These are phyloP conservation scores for Colletotrichum liriopes DNA, from an alignment of 2,329 filamentous ascomycete genomes.

Conservation along the genomic window DNA sequence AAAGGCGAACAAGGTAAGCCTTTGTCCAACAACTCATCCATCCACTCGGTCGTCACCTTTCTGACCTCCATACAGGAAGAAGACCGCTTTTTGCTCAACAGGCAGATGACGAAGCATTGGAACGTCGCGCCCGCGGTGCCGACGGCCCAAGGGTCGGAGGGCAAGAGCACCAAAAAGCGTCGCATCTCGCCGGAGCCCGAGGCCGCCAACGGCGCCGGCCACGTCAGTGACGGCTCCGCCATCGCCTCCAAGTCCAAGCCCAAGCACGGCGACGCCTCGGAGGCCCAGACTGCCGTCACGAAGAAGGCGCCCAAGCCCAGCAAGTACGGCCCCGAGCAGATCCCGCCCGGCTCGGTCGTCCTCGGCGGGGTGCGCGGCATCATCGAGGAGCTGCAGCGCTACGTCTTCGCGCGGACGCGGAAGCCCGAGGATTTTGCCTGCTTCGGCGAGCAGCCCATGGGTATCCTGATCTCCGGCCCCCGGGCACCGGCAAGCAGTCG, in stretches of 20 bases:
- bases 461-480: slow-evolving; percentile 85
- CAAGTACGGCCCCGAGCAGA: slow-evolving; percentile 42
- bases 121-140: slow-evolving; percentile 44
- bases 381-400: slow-evolving; percentile 24
- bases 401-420: slow-evolving; percentile 31
- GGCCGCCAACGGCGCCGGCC: slow-evolving; percentile 24
- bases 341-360: slow-evolving; percentile 36
- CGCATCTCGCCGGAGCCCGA: slow-evolving; percentile 42
- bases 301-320: slow-evolving; percentile 39
- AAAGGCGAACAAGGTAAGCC: slow-evolving; percentile 44
- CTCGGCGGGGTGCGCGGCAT: slow-evolving; percentile 31
- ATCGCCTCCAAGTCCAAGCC: slow-evolving; percentile 24
- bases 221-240: slow-evolving; percentile 38
- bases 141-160: slow-evolving; percentile 37
- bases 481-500: slow-evolving; percentile 86
- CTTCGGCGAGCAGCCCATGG: slow-evolving; percentile 63
- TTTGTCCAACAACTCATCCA: slow-evolving; percentile 27
- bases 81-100: slow-evolving; percentile 58
- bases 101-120: slow-evolving; percentile 61
- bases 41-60: slow-evolving; percentile 32
- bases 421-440: slow-evolving; percentile 28
- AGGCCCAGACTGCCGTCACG: slow-evolving; percentile 1
- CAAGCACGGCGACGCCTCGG: slow-evolving; percentile 14
- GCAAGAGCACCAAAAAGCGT: slow-evolving; percentile 47
- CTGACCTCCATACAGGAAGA: slow-evolving; percentile 46